Evolutionary conservation across 2,329 filamentous ascomycete genomes (phyloP), one percentile per base, ranked within the genome.

Genomic region (Zymoseptoria brevis): DNA sequence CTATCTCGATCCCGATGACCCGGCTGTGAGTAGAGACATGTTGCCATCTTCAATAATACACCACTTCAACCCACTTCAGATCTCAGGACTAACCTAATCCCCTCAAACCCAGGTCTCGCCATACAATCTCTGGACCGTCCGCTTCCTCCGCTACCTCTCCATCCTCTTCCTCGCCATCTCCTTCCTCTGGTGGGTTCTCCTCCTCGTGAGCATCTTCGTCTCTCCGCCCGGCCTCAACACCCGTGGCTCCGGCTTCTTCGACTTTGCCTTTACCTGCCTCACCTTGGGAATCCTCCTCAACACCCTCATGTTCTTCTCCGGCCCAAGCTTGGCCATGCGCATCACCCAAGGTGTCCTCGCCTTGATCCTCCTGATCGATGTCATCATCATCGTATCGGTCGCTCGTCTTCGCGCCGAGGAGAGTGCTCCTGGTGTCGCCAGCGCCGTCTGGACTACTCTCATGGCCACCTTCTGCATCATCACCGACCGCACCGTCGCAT

Each of bases 61-160:
- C 30, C 30, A 11, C 35, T 41, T 16, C 4, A 13, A 22, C 4
- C 2, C 30, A 11, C 30, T 35, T 35, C 30, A 77, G 80, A 86
- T 89, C 22, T 89, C 90, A n/a, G n/a, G n/a, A n/a, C n/a, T n/a
- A n/a, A n/a, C n/a, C n/a, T n/a, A n/a, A n/a, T n/a, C n/a, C n/a
- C n/a, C n/a, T n/a, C n/a, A n/a, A n/a, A n/a, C n/a, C n/a, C n/a
- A 77, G 80, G 86, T 89, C 22, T 89, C 90, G 2, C 94, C 94
- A 0, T 96, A 96, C 77, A 99, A 99, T 68, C 83, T 97, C 45
- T 96, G 91, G 87, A 90, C 85, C 60, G 88, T 99, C 54, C 87
- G 94, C 19, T 83, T 88, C 53, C 79, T 94, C 57, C 85, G 91
- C 71, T 89, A 86, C 70, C 74, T 94, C 61, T 93, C 90, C 4